Percentiles rank a stretch among this genome's conserved stretches.
phyloP scores from a whole-genome alignment of 2,329 filamentous ascomycete genomes.

The Aureobasidium sp. region DNA sequence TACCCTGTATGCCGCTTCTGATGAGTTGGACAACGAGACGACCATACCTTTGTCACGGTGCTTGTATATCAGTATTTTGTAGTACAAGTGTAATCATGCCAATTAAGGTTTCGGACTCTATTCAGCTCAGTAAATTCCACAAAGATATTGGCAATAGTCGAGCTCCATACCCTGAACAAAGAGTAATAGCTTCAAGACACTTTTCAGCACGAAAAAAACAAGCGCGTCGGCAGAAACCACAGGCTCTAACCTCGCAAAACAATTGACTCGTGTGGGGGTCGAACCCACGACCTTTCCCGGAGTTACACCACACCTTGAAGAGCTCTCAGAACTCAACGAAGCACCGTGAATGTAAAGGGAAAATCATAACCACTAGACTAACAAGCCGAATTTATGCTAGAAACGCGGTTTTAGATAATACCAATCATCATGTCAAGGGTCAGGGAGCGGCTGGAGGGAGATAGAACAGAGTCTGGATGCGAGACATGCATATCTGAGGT shows the following conservation, averaged over 20 bases:
- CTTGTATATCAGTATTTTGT: too few relatives aligned
- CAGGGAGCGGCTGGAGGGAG: neutral
- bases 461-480: neutral
- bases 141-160: too few relatives aligned
- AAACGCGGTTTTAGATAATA: neutral
- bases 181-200: too few relatives aligned
- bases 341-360: neutral
- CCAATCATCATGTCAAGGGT: neutral
- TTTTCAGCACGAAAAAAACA: neutral
- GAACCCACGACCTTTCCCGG: conserved; percentile 8
- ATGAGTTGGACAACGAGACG: too few relatives aligned
- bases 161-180: too few relatives aligned
- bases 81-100: too few relatives aligned
- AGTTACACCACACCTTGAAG: neutral
- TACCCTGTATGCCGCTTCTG: too few relatives aligned
- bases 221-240: neutral
- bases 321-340: neutral
- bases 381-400: neutral
- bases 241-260: neutral
- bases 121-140: too few relatives aligned
- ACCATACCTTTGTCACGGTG: too few relatives aligned
- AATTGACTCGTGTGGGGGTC: neutral
- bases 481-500: neutral
- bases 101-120: too few relatives aligned
- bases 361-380: neutral